Evolutionary conservation across 2,329 filamentous ascomycete genomes (phyloP), one percentile per base, ranked within the genome.

Genomic region (Cordyceps militaris): DNA sequence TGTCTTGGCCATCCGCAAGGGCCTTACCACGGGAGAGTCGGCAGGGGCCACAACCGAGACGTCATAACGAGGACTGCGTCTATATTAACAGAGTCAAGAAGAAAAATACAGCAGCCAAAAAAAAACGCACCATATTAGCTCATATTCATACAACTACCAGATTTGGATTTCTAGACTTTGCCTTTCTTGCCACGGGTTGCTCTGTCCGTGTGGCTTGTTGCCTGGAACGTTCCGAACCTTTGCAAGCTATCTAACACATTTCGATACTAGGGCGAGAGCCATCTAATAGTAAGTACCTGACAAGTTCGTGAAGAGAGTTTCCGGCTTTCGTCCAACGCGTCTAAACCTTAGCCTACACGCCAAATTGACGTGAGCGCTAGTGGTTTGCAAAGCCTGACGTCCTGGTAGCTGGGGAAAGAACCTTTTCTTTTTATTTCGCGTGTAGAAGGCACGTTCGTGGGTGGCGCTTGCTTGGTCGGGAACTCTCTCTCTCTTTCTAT

Each of bases 1-100:
- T 61, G 93, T 99, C 3, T 81, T 97, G 30, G 90, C 90, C 42
- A 97, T 99, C 64, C 85, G 93, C 48, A 91, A 96, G 72, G 93
- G 91, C 1, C 79, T 99, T 61, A 94, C 89, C 19, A 52, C 57
- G 1, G 74, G 67, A 24, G 52, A 56, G 21, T 43, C 50, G 26
- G 28, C 38, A 36, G 50, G 24, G 7, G 40, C n/a, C n/a, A 21
- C 23, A 1, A 21, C 47, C n/a, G 51, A 51, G n/a, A 19, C 44
- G 24, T 50, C 46, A 44, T 57, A 40, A 44, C 21, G 26, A 49
- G 21, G 2, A 16, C 30, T 32, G n/a, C 8, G 9, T 36, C 11
- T 14, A 38, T 28, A 14, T 38, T 14, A 51, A 40, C 21, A 40
- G 19, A 51, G 34, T 48, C 8, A 26, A 51, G 40, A 34, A 16